Base-by-base conservation (phyloP, 306 rosid genomes). In the Leucaena leucocephala region DNA sequence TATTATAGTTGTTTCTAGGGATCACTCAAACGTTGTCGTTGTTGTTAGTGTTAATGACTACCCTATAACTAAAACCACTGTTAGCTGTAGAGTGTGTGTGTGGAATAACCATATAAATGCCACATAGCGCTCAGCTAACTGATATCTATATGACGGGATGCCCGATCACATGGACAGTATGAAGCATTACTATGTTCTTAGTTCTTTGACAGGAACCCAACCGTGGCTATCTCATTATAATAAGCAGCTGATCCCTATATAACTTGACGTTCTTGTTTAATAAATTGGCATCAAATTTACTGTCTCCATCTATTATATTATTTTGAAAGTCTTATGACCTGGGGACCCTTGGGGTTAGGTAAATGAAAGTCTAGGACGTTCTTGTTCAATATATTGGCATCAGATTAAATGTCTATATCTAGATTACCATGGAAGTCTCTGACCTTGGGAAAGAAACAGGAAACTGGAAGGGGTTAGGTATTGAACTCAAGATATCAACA, bases 91-190 rank as follows among this genome's bases (percentile, higher is more conserved):
- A 58, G 59, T 57, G 36, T 76, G 68, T 66, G 16, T 49, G 57
- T 62, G 64, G 49, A 48, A 77, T 80, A 38, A 45, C 48, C 74
- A 59, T 67, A 39, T 10, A 62, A 15, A 77, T 77, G 43, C 34
- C 38, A 44, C 46, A 68, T 42, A 48, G 19, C 70, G 66, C 77
- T 59, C 71, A 44, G 52, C 52, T 75, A 63, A 74, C 52, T 77
- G 57, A 61, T 45, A 38, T 55, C 57, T 36, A 9, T 44, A 9
- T 15, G 14, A 0, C 27, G 27, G 27, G 14, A 14, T 49, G 21
- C 8, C 19, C 57, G 14, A 50, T 5, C 14, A 50, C 57, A 50
- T 14, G 57, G 6, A 50, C 21, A 50, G 16, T 16, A 50, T 16
- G 6, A 50, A 50, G 57, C 39, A 50, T 5, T 5, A 16, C 57